Conservation (phyloP, 768 basidiomycete species). For the Kondoa subrosea region DNA sequence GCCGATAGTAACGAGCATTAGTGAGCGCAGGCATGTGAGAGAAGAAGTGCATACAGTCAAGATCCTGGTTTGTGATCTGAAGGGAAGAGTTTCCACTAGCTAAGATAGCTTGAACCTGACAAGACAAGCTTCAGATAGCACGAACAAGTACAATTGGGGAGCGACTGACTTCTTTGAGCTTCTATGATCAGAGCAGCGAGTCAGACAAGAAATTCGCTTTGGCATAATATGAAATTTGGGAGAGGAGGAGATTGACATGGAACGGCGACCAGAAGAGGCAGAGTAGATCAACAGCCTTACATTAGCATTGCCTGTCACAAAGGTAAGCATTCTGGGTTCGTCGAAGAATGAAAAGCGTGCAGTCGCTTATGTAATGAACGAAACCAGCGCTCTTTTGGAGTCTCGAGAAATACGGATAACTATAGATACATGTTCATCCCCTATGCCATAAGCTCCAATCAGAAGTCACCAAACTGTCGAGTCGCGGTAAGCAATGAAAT, state of each 20-base stretch:
- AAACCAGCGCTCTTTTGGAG: no score
- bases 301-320: slow-evolving; percentile 4
- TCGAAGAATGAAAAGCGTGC: not conserved
- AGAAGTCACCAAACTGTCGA: not conserved
- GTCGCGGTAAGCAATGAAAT: no score
- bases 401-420: not conserved
- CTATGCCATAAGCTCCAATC: not conserved
- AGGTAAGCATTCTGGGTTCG: not conserved
- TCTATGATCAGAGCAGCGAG: not conserved
- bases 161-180: not conserved
- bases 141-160: not conserved
- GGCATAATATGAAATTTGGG: no score
- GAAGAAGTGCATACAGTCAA: not conserved
- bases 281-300: not conserved
- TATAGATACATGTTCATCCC: no score
- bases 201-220: no score
- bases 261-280: not conserved
- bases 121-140: not conserved
- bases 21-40: not conserved
- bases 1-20: not conserved
- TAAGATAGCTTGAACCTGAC: not conserved
- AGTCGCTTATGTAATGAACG: not conserved
- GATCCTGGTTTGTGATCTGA: not conserved
- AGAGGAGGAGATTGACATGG: not conserved
- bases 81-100: not conserved